phyloP scores from a whole-genome alignment of 108 stramenopile genomes.

The Chaetoceros muelleri region DNA sequence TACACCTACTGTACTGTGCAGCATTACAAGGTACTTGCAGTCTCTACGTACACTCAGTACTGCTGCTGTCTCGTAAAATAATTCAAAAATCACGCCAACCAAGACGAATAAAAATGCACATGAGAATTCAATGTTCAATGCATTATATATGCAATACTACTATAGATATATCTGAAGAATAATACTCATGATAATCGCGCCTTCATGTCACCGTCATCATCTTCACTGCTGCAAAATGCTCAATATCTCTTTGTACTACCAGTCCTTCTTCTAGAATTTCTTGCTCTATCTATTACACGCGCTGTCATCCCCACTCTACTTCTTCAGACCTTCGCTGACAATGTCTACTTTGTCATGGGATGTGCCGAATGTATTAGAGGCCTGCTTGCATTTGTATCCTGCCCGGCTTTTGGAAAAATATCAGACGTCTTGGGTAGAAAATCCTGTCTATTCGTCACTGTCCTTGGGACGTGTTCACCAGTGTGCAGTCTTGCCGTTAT shows the following conservation, averaged over 20 bases:
- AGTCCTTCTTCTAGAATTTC: slow-evolving; percentile 88
- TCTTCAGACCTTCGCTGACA: slow-evolving; percentile 44
- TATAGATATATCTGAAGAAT: too few relatives aligned
- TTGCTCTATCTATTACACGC: slow-evolving; percentile 76
- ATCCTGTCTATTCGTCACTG: slow-evolving; percentile 78
- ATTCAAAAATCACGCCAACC: too few relatives aligned
- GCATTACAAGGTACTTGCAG: too few relatives aligned
- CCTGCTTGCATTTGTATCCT: slow-evolving; percentile 83
- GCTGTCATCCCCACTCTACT: slow-evolving; percentile 74
- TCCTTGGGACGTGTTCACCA: slow-evolving; percentile 85
- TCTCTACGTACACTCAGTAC: too few relatives aligned
- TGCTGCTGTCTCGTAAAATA: too few relatives aligned
- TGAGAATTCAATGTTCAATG: too few relatives aligned
- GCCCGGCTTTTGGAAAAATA: slow-evolving; percentile 86
- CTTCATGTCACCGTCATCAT: too few relatives aligned
- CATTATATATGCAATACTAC: too few relatives aligned
- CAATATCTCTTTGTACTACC: slow-evolving; percentile 79
- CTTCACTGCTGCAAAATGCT: too few relatives aligned
- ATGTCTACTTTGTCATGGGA: slow-evolving; percentile 79
- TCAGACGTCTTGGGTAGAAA: slow-evolving; percentile 78
- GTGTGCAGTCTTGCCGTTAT: slow-evolving; percentile 77
- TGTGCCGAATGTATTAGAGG: slow-evolving; percentile 83
- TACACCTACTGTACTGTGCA: too few relatives aligned
- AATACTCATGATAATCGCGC: too few relatives aligned
- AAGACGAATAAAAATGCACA: too few relatives aligned